Conservation (phyloP, 768 basidiomycete species). For the Sporobolomyces phaffii region DNA sequence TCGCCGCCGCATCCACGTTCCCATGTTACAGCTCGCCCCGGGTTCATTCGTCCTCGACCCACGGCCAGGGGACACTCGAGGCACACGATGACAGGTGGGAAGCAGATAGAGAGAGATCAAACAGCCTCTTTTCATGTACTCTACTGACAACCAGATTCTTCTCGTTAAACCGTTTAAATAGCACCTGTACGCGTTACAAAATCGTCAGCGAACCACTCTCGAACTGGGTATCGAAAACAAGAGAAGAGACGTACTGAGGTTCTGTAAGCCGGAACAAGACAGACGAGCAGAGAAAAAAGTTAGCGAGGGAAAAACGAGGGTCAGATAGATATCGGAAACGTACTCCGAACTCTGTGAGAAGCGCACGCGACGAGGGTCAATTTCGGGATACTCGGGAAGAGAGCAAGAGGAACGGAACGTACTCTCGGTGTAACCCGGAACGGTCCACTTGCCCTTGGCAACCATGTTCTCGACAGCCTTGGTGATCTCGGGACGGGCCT, state of each 20-base stretch:
- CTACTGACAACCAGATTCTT: not conserved
- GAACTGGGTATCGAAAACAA: not conserved
- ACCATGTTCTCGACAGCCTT: slow-evolving; percentile 91
- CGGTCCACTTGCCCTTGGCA: slow-evolving; percentile 96
- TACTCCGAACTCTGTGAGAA: slow-evolving; percentile 32
- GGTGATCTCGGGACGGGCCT: slow-evolving; percentile 83
- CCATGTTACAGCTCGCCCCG: too few relatives aligned
- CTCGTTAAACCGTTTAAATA: slow-evolving; percentile 8
- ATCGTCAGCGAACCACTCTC: not conserved
- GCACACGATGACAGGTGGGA: too few relatives aligned
- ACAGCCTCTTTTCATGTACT: slow-evolving; percentile 14
- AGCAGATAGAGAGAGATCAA: not conserved
- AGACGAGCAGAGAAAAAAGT: not conserved
- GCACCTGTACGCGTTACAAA: not conserved
- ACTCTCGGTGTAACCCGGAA: slow-evolving; percentile 63
- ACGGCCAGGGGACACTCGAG: too few relatives aligned
- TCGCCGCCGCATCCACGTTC: too few relatives aligned
- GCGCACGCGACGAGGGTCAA: too few relatives aligned
- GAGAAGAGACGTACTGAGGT: slow-evolving; percentile 13
- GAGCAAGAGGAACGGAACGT: not conserved
- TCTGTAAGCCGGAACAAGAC: not conserved
- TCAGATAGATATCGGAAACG: not conserved
- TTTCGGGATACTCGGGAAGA: not conserved
- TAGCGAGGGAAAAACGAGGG: not conserved
- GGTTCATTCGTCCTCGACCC: too few relatives aligned